Percentiles rank a stretch among this genome's conserved stretches.
Evolutionary conservation across 768 basidiomycete genomes (phyloP).

Genomic region (Agrocybe pediades): DNA sequence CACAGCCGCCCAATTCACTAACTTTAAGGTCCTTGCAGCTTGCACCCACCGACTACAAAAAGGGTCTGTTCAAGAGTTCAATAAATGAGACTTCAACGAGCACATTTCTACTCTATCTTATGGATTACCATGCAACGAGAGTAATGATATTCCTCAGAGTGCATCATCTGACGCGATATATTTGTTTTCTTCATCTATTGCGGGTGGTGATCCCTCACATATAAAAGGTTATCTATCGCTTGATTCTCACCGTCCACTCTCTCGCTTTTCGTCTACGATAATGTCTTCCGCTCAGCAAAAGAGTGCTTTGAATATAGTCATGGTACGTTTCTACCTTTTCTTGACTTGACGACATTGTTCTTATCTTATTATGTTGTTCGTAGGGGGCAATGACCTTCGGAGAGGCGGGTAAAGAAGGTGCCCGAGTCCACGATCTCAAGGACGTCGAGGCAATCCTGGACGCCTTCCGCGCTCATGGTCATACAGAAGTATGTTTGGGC

Average conservation of each 20-base stretch:
- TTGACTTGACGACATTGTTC: constrained; percentile 3
- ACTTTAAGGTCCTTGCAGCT: neutral
- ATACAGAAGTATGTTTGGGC: constrained; percentile 42
- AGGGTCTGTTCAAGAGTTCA: neutral
- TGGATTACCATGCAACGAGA: too few species aligned
- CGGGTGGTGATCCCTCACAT: neutral
- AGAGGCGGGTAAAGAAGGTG: constrained; percentile 45
- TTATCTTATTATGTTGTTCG: neutral
- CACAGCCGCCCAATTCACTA: constrained; percentile 1
- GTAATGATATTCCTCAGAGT: too few species aligned
- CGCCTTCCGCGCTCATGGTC: constrained; percentile 55
- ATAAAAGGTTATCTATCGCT: neutral
- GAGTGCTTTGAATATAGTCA: constrained; percentile 50
- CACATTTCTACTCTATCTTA: too few species aligned
- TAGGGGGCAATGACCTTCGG: constrained; percentile 62
- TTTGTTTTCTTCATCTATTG: neutral
- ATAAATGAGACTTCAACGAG: too few species aligned
- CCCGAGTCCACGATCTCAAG: constrained; percentile 49
- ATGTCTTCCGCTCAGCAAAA: constrained; percentile 33
- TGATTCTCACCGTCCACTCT: neutral
- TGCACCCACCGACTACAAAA: constrained; percentile 17
- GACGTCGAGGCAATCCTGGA: constrained; percentile 56
- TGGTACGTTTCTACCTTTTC: too few species aligned
- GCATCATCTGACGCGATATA: neutral
- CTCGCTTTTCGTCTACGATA: neutral